Evolutionary conservation across 1,139 yeast genomes (phyloP).

Genomic region (Magnusiomyces clavatus): DNA sequence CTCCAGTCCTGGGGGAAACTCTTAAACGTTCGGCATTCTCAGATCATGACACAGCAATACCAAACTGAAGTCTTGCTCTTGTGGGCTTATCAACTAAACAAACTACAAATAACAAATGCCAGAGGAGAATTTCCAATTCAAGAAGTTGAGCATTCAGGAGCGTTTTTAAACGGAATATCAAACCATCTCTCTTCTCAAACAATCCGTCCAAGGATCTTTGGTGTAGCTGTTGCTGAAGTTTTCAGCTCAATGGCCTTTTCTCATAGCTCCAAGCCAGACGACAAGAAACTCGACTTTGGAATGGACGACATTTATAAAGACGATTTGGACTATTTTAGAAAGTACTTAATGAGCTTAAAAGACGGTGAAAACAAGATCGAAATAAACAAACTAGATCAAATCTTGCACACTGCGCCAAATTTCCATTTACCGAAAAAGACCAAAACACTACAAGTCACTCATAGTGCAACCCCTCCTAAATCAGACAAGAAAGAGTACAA

Average conservation of each 20-base stretch:
- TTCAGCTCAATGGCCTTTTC: slow-evolving; percentile 32
- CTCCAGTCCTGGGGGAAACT: slow-evolving; percentile 23
- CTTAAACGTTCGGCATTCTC: slow-evolving; percentile 18
- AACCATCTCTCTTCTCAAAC: slow-evolving; percentile 41
- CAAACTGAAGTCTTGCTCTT: slow-evolving; percentile 25
- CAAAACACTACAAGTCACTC: not conserved
- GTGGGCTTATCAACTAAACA: slow-evolving; percentile 21
- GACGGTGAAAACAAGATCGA: slow-evolving; percentile 13
- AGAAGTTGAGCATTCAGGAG: slow-evolving; percentile 17
- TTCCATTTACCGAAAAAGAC: too few relatives aligned
- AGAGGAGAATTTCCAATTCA: slow-evolving; percentile 15
- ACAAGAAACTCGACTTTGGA: slow-evolving; percentile 36
- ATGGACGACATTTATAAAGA: slow-evolving; percentile 19
- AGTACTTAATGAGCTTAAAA: not conserved
- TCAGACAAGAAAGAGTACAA: slow-evolving; percentile 7
- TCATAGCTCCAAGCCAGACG: slow-evolving; percentile 17
- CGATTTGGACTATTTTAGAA: slow-evolving; percentile 16
- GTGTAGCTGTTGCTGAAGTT: slow-evolving; percentile 42
- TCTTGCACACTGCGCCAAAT: not conserved
- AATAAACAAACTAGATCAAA: slow-evolving; percentile 6
- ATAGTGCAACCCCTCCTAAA: not conserved
- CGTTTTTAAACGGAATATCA: slow-evolving; percentile 39
- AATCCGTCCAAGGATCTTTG: slow-evolving; percentile 37
- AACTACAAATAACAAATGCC: slow-evolving; percentile 19
- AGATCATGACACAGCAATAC: slow-evolving; percentile 21